These are phyloP conservation scores for Apiospora koreana DNA, from an alignment of 2,329 filamentous ascomycete genomes.

Conservation along the genomic window DNA sequence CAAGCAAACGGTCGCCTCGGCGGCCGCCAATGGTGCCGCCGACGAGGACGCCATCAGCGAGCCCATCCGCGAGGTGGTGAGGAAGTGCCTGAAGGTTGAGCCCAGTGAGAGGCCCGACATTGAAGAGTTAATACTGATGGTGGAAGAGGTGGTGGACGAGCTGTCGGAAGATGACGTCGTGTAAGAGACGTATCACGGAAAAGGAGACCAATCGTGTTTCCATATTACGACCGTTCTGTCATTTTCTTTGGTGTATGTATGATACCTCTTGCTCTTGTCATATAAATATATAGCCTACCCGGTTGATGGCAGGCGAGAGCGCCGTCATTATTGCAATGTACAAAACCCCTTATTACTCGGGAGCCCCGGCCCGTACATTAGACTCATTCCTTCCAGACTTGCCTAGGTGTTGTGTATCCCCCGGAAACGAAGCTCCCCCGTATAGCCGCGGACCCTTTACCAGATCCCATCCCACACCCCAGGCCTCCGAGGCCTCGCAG, in stretches of 20 bases:
- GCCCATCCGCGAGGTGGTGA: constrained; percentile 81
- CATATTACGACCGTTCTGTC: not conserved
- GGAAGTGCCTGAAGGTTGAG: constrained; percentile 84
- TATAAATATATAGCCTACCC: not conserved
- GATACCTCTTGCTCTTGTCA: constrained; percentile 8
- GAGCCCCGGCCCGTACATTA: not conserved
- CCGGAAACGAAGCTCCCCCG: not conserved
- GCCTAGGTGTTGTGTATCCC: not conserved
- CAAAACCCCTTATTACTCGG: not conserved
- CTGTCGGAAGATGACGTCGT: constrained; percentile 29
- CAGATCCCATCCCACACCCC: not conserved
- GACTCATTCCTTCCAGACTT: not conserved
- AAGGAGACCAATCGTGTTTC: not conserved
- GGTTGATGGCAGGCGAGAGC: not conserved
- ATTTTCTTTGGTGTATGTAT: constrained; percentile 2
- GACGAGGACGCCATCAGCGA: constrained; percentile 69
- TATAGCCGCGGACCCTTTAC: not conserved
- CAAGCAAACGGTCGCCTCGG: constrained; percentile 39
- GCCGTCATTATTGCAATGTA: constrained; percentile 7
- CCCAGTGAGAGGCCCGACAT: constrained; percentile 73
- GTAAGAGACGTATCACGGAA: not conserved
- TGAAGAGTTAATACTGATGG: constrained; percentile 35
- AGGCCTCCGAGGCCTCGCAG: not conserved
- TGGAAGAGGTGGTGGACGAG: constrained; percentile 34
- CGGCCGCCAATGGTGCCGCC: constrained; percentile 29